Conservation (phyloP, 2,329 filamentous ascomycete genomes). For the Fusarium floridanum region DNA sequence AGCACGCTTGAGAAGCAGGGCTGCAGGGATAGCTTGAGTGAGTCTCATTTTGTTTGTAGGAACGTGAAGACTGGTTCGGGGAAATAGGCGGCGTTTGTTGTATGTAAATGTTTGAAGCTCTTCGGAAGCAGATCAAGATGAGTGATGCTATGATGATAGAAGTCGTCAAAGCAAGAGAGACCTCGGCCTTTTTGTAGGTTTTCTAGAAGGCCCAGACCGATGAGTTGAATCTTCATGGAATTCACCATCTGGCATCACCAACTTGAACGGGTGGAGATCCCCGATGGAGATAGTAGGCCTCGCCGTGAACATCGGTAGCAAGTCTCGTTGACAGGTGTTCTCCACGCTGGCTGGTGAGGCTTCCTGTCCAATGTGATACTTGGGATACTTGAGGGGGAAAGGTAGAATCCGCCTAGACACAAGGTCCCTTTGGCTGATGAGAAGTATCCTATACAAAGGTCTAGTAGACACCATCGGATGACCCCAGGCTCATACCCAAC, state of each 20-base stretch:
- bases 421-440: no score
- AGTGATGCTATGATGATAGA: background rate
- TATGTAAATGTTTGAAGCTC: background rate
- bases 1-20: conserved; percentile 19
- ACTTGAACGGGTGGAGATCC: background rate
- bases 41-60: conserved; percentile 14
- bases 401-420: no score
- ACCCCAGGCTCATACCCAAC: background rate
- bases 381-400: background rate
- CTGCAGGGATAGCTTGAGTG: background rate
- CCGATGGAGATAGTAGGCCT: conserved; percentile 12
- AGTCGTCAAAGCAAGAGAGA: background rate
- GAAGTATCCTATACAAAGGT: no score
- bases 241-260: background rate
- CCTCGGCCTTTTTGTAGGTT: background rate
- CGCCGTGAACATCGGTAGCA: background rate
- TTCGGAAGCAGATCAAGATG: background rate
- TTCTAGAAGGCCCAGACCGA: background rate
- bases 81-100: background rate
- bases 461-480: no score
- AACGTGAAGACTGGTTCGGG: background rate
- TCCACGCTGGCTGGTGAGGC: background rate
- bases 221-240: background rate
- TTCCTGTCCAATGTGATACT: background rate
- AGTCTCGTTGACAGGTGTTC: background rate